Evolutionary conservation across 2,329 filamentous ascomycete species (phyloP), one percentile per base, ranked within the genome.

Genomic region (Pyricularia grisea): DNA sequence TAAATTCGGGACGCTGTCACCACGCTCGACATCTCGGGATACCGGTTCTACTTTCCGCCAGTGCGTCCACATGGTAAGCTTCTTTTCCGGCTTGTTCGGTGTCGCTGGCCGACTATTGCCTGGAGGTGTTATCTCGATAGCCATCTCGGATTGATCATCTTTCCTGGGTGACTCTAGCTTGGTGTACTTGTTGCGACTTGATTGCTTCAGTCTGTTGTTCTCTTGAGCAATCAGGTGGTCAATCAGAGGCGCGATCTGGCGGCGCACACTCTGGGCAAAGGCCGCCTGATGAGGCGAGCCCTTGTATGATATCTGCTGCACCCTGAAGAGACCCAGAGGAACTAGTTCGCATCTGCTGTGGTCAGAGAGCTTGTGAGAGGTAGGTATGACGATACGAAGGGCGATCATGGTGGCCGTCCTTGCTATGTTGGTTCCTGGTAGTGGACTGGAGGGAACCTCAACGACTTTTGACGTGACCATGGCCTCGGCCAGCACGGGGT

Each of bases 291-390:
- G 69, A 2, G 68, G 70, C 31, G 71, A 71, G 42, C 65, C 65
- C 12, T 25, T 65, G 55, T 68, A 61, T 28, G 69, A 69, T 42
- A 72, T 60, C 67, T 72, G 71, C 68, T 74, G 72, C 23, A 80
- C 78, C 68, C 81, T 81, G 77, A 87, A 87, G 65, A 87, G 81
- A 20, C 78, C 80, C 55, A 86, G 77, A 0, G 85, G 84, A 1
- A 80, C 78, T 69, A 85, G 84, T 50, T 77, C 77, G 68, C 83
- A 79, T 66, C 80, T 79, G n/a, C 79, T 77, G 60, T 81, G 79
- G 0, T 78, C 75, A 10, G 81, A 76, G 65, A 79, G 79, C 23
- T 79, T 79, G 69, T 86, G 81, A 25, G 33, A 50, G 30, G 87
- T 80, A 5, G 80, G 81, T 55, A 82, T 80, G 67, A 87, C 80